Evolutionary conservation across 805 yeast genomes (phyloP).

Genomic region (Yamadazyma kitorensis): DNA sequence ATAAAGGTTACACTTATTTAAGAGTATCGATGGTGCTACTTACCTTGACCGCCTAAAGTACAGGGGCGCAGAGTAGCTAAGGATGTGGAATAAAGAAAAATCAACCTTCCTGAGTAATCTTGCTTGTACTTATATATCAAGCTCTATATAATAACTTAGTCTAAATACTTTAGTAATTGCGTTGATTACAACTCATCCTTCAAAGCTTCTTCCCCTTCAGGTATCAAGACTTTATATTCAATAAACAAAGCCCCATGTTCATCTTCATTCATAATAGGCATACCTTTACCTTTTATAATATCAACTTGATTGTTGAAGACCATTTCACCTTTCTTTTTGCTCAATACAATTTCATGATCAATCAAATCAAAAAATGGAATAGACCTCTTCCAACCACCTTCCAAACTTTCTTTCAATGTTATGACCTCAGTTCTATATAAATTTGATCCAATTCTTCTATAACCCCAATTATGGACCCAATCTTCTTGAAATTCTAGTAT

Average conservation of each 20-base stretch:
- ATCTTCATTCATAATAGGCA: constrained; percentile 62
- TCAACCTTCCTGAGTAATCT: too few relatives aligned
- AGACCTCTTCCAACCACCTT: constrained; percentile 78
- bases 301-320: constrained; percentile 73
- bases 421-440: constrained; percentile 81
- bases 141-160: too few relatives aligned
- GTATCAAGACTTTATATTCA: constrained; percentile 45
- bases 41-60: too few relatives aligned
- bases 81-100: too few relatives aligned
- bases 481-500: constrained; percentile 60
- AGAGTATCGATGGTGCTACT: too few relatives aligned
- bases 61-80: too few relatives aligned
- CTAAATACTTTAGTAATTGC: too few relatives aligned
- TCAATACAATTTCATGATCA: constrained; percentile 42
- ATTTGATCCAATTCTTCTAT: constrained; percentile 71
- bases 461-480: constrained; percentile 65
- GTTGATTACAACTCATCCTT: constrained; percentile 23
- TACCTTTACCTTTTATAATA: constrained; percentile 69
- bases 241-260: constrained; percentile 46
- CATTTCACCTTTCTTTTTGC: constrained; percentile 49
- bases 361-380: constrained; percentile 66
- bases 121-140: too few relatives aligned
- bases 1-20: too few relatives aligned
- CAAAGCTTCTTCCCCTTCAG: constrained; percentile 12
- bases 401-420: constrained; percentile 64